phyloP scores from a whole-genome alignment of 768 basidiomycete genomes.

The Termitomyces sp. region DNA sequence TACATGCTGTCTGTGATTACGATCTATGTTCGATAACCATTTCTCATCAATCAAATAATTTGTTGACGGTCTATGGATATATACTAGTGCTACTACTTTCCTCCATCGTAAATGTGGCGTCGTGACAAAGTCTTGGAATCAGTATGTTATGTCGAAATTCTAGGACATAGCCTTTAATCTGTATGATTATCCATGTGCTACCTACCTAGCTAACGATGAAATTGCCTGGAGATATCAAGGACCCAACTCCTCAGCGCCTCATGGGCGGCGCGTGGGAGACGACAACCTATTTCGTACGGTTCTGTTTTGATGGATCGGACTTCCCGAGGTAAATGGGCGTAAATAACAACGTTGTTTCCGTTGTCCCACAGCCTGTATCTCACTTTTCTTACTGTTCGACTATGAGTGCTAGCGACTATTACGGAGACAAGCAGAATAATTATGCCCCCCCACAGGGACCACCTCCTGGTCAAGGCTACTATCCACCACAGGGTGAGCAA shows the following conservation, averaged over 20 bases:
- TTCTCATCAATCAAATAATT: not conserved
- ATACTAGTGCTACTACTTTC: not conserved
- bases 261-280: conserved; percentile 1
- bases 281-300: not conserved
- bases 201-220: not conserved
- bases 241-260: not conserved
- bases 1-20: not conserved
- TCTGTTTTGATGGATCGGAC: not conserved
- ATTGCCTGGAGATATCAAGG: not conserved
- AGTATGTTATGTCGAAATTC: not conserved
- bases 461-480: conserved; percentile 26
- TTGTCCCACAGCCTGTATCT: conserved; percentile 4
- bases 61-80: not conserved
- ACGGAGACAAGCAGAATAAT: conserved; percentile 46
- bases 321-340: conserved; percentile 13
- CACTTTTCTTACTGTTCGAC: conserved; percentile 12
- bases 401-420: conserved; percentile 79
- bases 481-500: conserved; percentile 10
- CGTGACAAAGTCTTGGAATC: not conserved
- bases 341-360: conserved; percentile 22
- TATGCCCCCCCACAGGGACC: conserved; percentile 49
- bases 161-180: not conserved
- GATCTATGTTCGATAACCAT: not conserved
- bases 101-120: not conserved
- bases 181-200: not conserved